Base-by-base conservation (phyloP, 2,329 filamentous ascomycete species). In the Alternaria ethzedia region DNA sequence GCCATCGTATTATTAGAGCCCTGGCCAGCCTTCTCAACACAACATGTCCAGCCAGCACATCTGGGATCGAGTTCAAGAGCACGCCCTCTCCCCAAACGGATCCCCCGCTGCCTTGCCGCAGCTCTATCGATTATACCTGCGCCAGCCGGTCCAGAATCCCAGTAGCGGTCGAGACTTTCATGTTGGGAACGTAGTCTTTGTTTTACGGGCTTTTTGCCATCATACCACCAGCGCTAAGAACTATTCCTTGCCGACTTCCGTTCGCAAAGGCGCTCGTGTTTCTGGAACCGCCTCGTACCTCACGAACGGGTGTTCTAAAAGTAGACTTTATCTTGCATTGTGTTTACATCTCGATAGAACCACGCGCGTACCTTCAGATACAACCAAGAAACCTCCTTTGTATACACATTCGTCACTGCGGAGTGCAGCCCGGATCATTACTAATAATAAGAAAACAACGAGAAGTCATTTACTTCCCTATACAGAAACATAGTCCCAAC, bases 381-480 rank as follows among this genome's bases (percentile, higher is more conserved):
- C n/a, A 17, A 17, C n/a, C 36, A 17, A 41, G 36, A 41, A 41
- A 41, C 36, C 36, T 41, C 36, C 36, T 41, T 41, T 41, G 36
- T 41, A 52, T 41, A 36, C 30, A 52, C 49, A 52, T 36, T 21
- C 49, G 52, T 41, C n/a, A 44, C 57, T 60, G 57, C 44, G 12
- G 43, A 32, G 43, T 49, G 30, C 28, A 54, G 41, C 59, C 54
- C 54, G 17, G 47, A 54, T 58, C 45, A 58, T 45, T 62, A 62
- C 36, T 51, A 51, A 58, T 50, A 20, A 36, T 30, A 36, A 36
- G 28, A 52, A 52, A 52, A n/a, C 17, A 50, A 30, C 2, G 10
- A 30, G 25, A 21, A 51, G 49, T 51, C 49, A 51, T 51, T 13
- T 8, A 36, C 49, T 51, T 12, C 17, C 3, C 49, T 30, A 23